Base-by-base conservation (phyloP, 164 flowering plant genomes). In the Berberis thunbergii region DNA sequence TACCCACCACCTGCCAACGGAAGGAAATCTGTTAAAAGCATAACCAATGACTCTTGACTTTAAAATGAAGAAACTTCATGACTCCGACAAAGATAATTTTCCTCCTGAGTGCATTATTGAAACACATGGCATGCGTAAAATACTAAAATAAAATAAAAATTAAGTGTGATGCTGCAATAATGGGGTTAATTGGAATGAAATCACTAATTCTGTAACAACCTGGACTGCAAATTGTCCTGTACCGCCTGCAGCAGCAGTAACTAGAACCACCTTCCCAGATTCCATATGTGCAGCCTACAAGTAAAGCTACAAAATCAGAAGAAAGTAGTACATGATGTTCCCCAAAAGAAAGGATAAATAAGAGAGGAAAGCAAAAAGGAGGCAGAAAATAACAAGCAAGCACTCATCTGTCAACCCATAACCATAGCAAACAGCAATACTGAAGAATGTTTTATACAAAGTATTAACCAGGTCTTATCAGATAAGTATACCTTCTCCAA, bases 181-280 rank as follows among this genome's bases (percentile, higher is more conserved):
- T 26, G 26, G 26, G 26, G 26, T 26, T 26, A 26, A 26, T 26
- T 26, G 26, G 26, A 26, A 26, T 26, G 0, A 26, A n/a, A 39
- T 39, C 12, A 54, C 39, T 12, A 7, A 61, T 42, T 60, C 46
- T 64, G 48, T 41, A 55, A 49, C 65, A 59, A 90, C 99, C 97
- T 94, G 99, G 67, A 94, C 97, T 46, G 99, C 99, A 75, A 94
- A 90, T 64, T 91, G 99, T 53, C 99, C 99, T 12, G 99, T 94
- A 50, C 97, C 99, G 61, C 99, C 99, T 43, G 99, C 97, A 59
- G 99, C 99, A 54, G 99, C 99, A 71, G 99, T 94, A 63, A 94
- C 96, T 63, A 94, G 92, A 62, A 91, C 97, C 45, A 73, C 77
- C 75, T 91, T 80, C 69, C 97, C 96, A 59, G 91, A 81, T 64